Evolutionary conservation across 352 stramenopile genomes (phyloP).

Genomic region (Pythium phragmiticola): DNA sequence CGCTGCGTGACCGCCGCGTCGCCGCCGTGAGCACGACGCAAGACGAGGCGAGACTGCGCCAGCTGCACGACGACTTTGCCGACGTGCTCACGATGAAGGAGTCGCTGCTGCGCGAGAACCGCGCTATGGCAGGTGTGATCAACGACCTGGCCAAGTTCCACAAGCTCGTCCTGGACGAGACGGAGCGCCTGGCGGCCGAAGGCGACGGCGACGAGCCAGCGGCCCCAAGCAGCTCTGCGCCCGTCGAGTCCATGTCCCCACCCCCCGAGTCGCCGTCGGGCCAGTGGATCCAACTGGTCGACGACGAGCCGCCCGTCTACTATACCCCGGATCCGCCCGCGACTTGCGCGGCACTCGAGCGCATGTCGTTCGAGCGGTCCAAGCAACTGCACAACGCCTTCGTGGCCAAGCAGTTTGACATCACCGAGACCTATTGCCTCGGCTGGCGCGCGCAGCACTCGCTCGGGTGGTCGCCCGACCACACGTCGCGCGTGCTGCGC

Average conservation of each 20-base stretch:
- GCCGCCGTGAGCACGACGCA: background rate
- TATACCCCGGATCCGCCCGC: slow-evolving; percentile 10
- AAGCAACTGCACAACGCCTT: slow-evolving; percentile 12
- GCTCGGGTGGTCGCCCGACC: slow-evolving; percentile 3
- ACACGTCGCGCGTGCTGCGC: slow-evolving; percentile 16
- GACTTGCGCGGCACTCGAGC: background rate
- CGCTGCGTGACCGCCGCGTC: slow-evolving; percentile 8
- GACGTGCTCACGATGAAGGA: slow-evolving; percentile 27
- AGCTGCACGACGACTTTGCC: slow-evolving; percentile 24
- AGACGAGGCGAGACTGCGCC: slow-evolving; percentile 7
- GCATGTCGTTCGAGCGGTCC: slow-evolving; percentile 5
- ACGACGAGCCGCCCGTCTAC: slow-evolving; percentile 21
- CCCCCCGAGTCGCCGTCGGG: background rate
- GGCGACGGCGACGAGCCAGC: background rate
- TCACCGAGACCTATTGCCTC: slow-evolving; percentile 25
- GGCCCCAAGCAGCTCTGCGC: too few species aligned
- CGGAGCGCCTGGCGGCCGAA: slow-evolving; percentile 16
- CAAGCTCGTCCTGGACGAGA: slow-evolving; percentile 26
- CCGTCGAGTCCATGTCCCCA: background rate
- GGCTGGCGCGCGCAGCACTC: slow-evolving; percentile 26
- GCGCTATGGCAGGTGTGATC: slow-evolving; percentile 28
- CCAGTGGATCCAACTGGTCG: slow-evolving; percentile 24
- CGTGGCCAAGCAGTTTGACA: slow-evolving; percentile 6
- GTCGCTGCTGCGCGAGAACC: slow-evolving; percentile 27
- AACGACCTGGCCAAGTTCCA: slow-evolving; percentile 27